phyloP scores from a whole-genome alignment of 1,284 basidiomycete species.

The Gomphus sp. region DNA sequence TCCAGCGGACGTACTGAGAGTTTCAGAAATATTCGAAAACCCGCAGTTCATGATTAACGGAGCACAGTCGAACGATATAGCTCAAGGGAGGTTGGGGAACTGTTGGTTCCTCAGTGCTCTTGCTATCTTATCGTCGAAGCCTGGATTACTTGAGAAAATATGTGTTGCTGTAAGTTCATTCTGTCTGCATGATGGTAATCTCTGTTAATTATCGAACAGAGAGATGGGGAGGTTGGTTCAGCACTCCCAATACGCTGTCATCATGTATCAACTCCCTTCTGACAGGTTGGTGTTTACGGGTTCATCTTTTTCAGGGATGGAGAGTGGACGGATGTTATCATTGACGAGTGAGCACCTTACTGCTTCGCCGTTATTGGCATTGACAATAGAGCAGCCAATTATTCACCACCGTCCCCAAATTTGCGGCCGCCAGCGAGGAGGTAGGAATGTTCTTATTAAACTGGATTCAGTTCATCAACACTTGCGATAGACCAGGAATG shows the following conservation, averaged over 20 bases:
- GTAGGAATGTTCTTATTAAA: too few relatives aligned
- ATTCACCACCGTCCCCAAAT: constrained; percentile 36
- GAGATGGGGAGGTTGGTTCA: constrained; percentile 25
- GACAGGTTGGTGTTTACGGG: constrained; percentile 40
- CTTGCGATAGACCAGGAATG: constrained; percentile 17
- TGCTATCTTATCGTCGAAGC: constrained; percentile 29
- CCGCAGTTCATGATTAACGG: constrained; percentile 35
- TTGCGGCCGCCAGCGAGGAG: constrained; percentile 14
- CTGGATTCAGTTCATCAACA: too few relatives aligned
- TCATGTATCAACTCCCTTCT: too few relatives aligned
- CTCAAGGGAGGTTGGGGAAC: constrained; percentile 34
- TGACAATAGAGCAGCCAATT: constrained; percentile 24
- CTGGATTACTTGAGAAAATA: constrained; percentile 37
- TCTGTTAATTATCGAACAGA: constrained; percentile 20
- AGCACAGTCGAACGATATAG: constrained; percentile 26
- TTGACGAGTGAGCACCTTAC: constrained; percentile 34
- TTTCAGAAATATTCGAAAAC: constrained; percentile 35
- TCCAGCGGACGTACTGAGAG: constrained; percentile 33
- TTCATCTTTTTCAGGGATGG: constrained; percentile 43
- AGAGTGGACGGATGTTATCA: constrained; percentile 28
- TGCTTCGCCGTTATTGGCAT: not conserved
- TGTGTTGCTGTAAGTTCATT: constrained; percentile 34
- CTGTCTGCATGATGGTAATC: constrained; percentile 1
- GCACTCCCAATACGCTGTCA: too few relatives aligned
- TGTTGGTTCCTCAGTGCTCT: constrained; percentile 34